These are phyloP conservation scores for Eucalyptus cloeziana DNA, from an alignment of 345 rosid species.

Conservation along the genomic window DNA sequence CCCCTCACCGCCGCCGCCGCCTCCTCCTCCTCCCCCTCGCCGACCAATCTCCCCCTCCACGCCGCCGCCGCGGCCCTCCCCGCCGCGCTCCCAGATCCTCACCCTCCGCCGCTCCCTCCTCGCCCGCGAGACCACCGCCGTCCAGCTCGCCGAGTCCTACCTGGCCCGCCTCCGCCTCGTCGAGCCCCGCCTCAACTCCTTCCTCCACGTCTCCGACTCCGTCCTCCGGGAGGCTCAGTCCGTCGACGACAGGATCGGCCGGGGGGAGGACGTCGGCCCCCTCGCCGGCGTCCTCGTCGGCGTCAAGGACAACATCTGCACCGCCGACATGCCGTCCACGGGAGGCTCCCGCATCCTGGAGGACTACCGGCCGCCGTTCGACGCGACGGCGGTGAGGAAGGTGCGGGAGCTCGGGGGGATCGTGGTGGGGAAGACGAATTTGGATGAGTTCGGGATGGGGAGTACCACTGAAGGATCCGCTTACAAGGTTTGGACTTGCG, in stretches of 20 bases:
- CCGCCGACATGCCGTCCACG: slow-evolving; percentile 81
- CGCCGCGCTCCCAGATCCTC: slow-evolving; percentile 59
- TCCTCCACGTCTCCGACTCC: slow-evolving; percentile 59
- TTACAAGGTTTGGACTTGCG: slow-evolving; percentile 41
- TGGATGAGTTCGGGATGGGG: slow-evolving; percentile 97
- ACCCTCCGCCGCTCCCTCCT: slow-evolving; percentile 65
- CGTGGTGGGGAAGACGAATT: slow-evolving; percentile 81
- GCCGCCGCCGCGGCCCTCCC: neutral
- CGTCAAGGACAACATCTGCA: slow-evolving; percentile 82
- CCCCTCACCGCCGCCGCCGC: neutral
- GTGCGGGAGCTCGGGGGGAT: slow-evolving; percentile 60
- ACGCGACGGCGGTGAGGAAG: slow-evolving; percentile 67
- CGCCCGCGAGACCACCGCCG: slow-evolving; percentile 47
- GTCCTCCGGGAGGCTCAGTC: slow-evolving; percentile 39
- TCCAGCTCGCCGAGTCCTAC: slow-evolving; percentile 64
- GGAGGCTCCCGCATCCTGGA: slow-evolving; percentile 71
- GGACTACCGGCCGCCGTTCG: slow-evolving; percentile 66
- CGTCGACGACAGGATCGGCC: slow-evolving; percentile 33
- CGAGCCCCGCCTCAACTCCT: slow-evolving; percentile 66
- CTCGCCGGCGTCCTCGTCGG: slow-evolving; percentile 76
- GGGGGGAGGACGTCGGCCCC: slow-evolving; percentile 56
- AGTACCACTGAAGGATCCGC: slow-evolving; percentile 85
- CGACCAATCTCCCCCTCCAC: slow-evolving; percentile 8
- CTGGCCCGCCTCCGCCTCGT: slow-evolving; percentile 50
- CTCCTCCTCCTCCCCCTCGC: neutral